Evolutionary conservation across 805 yeast genomes (phyloP), one percentile per base, ranked within the genome.

Genomic region (Kuraishia borneana): DNA sequence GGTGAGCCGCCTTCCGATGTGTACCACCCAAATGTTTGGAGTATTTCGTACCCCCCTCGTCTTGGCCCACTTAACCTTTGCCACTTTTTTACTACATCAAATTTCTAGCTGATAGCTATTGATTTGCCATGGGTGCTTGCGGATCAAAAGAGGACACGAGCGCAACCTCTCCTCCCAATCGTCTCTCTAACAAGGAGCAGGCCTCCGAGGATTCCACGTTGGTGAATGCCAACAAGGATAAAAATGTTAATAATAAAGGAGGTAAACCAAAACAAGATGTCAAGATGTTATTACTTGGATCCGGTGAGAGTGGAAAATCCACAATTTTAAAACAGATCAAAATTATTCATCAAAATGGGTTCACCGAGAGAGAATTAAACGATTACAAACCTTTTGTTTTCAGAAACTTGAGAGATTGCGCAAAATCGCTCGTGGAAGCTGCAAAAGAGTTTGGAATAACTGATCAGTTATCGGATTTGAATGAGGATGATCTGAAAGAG

Each of bases 261-360:
- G 31, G 44, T 12, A 58, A 53, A 39, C 60, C 67, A 40, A 58
- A 53, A 39, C 60, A 67, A 40, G 83, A 74, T 38, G 74, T 77
- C 35, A 87, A 87, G 52, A 76, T 88, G 31, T 61, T 88, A 25
- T 62, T 88, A 22, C 57, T 82, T 32, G 92, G 98, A 4, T 82
- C 96, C 1, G 98, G 97, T 12, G 94, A 82, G 49, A 67, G 78
- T 40, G 94, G 94, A 4, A 83, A 82, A 49, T 76, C 87, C 6
- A 82, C 94, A 13, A 75, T 82, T 35, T 71, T 83, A 35, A 83
- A 81, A 52, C 94, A 82, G 53, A 83, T 83, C 75, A 81, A 80
- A 50, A 80, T 80, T 38, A 60, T 80, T 33, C 84, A 81, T 49
- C 82, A 78, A 48, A 65, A 73, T 43, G 88, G 88, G 6, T 81